Evolutionary conservation across 2,329 filamentous ascomycete species (phyloP).

Genomic region (Fusarium udum): DNA sequence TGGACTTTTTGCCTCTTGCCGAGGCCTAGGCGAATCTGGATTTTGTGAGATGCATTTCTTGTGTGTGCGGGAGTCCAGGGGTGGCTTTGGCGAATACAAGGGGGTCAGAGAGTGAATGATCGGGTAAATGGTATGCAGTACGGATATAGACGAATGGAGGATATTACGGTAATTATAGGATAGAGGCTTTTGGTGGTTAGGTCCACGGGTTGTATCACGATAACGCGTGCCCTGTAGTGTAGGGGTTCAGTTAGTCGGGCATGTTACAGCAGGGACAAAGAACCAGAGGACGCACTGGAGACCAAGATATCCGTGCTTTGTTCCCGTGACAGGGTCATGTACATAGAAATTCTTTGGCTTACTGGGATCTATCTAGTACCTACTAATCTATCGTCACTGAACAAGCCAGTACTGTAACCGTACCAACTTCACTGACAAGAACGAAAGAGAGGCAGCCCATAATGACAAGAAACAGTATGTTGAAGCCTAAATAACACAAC

Average conservation of each 20-base stretch:
- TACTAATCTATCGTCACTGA: neutral
- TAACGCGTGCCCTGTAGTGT: neutral
- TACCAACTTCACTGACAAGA: neutral
- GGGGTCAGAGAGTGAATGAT: neutral
- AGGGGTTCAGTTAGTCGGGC: neutral
- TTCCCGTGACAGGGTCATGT: neutral
- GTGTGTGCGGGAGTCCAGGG: conserved; percentile 5
- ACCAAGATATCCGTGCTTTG: conserved; percentile 6
- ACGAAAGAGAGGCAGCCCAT: conserved; percentile 26
- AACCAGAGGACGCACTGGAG: neutral
- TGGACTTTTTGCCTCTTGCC: conserved; percentile 24
- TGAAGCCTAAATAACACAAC: conserved; percentile 10
- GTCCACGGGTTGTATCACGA: neutral
- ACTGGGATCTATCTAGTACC: neutral
- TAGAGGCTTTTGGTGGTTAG: neutral
- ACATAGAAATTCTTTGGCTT: neutral
- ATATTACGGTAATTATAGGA: conserved; percentile 3
- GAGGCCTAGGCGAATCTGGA: conserved; percentile 1
- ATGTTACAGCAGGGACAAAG: neutral
- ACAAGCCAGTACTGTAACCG: neutral
- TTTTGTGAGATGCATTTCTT: conserved; percentile 10
- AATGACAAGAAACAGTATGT: neutral
- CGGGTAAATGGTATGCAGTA: neutral
- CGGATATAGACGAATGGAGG: neutral
- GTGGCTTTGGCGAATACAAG: neutral